These are phyloP conservation scores for Filobasidium floriforme DNA, from an alignment of 768 basidiomycete genomes.

Conservation along the genomic window DNA sequence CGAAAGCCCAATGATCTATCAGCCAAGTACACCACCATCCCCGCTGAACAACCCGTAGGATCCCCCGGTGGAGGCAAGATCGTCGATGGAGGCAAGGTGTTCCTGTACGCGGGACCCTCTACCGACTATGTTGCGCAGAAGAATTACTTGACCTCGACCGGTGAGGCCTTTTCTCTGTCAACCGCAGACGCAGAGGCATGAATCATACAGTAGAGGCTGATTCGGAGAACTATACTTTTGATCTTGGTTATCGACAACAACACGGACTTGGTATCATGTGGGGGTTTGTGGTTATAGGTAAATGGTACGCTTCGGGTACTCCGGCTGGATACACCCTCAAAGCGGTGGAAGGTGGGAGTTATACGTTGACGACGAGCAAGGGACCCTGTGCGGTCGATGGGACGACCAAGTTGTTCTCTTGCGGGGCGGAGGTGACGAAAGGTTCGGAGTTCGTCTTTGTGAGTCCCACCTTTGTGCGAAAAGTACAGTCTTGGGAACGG, in stretches of 20 bases:
- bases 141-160: slow-evolving; percentile 6
- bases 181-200: too few species aligned
- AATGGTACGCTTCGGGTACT: background rate
- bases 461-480: background rate
- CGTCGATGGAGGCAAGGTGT: background rate
- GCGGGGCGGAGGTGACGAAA: background rate
- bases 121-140: background rate
- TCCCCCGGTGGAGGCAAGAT: background rate
- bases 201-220: too few species aligned
- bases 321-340: background rate
- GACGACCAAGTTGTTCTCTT: slow-evolving; percentile 2
- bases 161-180: background rate
- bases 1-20: too few species aligned
- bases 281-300: background rate
- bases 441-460: slow-evolving; percentile 1
- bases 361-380: background rate
- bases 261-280: too few species aligned
- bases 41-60: background rate
- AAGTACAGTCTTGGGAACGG: too few species aligned
- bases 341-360: background rate
- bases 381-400: slow-evolving; percentile 5
- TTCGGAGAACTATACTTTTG: too few species aligned
- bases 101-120: background rate
- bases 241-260: too few species aligned
- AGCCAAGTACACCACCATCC: slow-evolving; percentile 4